Conservation (phyloP, 169 alveolate genomes). For the Cystoisospora suis region DNA sequence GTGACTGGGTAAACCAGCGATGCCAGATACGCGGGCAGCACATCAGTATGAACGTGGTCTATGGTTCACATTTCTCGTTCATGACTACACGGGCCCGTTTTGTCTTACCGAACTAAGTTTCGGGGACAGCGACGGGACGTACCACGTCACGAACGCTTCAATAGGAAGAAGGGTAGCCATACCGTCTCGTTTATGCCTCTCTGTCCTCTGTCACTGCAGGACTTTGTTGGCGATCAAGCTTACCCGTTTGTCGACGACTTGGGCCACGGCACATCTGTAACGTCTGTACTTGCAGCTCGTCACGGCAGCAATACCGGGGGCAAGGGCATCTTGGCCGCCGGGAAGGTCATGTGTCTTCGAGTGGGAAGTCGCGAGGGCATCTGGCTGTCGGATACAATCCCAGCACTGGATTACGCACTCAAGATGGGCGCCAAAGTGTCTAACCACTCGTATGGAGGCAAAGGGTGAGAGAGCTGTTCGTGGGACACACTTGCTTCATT, state of each 20-base stretch:
- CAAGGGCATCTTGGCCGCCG: conserved; percentile 66
- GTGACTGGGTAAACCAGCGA: too few species aligned
- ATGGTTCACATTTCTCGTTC: too few species aligned
- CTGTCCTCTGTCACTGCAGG: too few species aligned
- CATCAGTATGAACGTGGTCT: too few species aligned
- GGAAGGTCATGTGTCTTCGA: conserved; percentile 63
- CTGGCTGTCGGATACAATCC: conserved; percentile 63
- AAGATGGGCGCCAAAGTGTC: conserved; percentile 74
- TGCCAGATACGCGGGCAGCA: too few species aligned
- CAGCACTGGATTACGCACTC: conserved; percentile 77
- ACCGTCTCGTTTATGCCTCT: too few species aligned
- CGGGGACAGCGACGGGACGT: too few species aligned
- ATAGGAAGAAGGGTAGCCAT: too few species aligned
- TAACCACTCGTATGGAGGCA: conserved; percentile 77
- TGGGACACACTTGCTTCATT: too few species aligned
- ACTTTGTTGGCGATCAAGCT: conserved; percentile 72
- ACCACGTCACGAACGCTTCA: too few species aligned
- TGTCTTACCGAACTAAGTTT: too few species aligned
- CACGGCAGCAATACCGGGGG: conserved; percentile 75
- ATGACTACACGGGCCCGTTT: too few species aligned
- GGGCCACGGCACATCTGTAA: conserved; percentile 81
- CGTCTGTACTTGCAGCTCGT: conserved; percentile 80
- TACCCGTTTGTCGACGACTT: conserved; percentile 75
- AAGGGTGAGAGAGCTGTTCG: conserved; percentile 48
- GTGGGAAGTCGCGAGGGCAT: conserved; percentile 59